phyloP scores from a whole-genome alignment of 2,329 filamentous ascomycete species.

The Colletotrichum sp. region DNA sequence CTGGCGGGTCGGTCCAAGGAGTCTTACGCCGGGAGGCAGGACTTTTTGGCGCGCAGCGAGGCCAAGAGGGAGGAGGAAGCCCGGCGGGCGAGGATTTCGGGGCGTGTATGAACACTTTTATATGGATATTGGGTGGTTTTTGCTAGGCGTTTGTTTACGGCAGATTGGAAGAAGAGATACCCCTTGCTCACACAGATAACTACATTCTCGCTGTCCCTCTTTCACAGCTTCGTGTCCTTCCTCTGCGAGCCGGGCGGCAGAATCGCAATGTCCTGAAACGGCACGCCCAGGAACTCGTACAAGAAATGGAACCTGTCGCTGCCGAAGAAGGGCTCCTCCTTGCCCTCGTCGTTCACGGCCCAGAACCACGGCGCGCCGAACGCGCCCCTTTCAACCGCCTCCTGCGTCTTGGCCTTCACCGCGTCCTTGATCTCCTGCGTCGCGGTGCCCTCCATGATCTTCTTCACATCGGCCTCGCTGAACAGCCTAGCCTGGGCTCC shows the following conservation, averaged over 20 bases:
- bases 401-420: conserved; percentile 63
- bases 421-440: conserved; percentile 48
- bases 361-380: conserved; percentile 82
- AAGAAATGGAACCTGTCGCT: conserved; percentile 78
- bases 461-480: conserved; percentile 52
- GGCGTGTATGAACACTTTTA: conserved; percentile 28
- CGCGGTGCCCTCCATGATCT: conserved; percentile 58
- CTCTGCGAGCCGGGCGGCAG: conserved; percentile 22
- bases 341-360: conserved; percentile 63
- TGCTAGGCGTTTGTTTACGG: not conserved
- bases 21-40: conserved; percentile 66
- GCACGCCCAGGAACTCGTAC: conserved; percentile 69
- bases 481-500: conserved; percentile 44
- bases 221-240: conserved; percentile 3
- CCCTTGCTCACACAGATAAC: not conserved
- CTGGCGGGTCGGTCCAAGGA: conserved; percentile 69
- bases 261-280: conserved; percentile 59
- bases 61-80: conserved; percentile 66
- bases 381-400: conserved; percentile 68
- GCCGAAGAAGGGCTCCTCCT: conserved; percentile 75
- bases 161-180: conserved; percentile 15
- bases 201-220: not conserved
- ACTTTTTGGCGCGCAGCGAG: conserved; percentile 71
- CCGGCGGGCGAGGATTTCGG: conserved; percentile 55
- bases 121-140: not conserved